Conservation (phyloP, 1,139 yeast species). For the Protomyces inundatus region DNA sequence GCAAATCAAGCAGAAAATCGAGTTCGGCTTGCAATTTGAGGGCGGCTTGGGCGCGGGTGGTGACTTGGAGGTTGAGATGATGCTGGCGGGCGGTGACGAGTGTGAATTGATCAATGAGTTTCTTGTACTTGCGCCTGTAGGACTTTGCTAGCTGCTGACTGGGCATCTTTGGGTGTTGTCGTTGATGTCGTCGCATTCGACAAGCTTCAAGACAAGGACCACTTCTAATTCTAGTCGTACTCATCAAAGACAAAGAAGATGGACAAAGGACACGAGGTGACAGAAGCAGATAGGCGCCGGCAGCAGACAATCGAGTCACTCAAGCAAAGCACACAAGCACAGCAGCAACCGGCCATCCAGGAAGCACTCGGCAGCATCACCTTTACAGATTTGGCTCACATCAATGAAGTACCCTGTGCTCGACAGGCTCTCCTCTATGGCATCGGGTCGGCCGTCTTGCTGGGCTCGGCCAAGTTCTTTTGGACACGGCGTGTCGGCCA, state of each 20-base stretch:
- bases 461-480: constrained; percentile 18
- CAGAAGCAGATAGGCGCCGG: constrained; percentile 20
- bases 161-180: not conserved
- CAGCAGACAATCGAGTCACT: constrained; percentile 10
- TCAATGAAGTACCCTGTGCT: constrained; percentile 23
- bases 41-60: constrained; percentile 4
- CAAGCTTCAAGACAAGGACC: not conserved
- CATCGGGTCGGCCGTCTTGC: not conserved
- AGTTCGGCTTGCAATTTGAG: constrained; percentile 13
- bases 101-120: constrained; percentile 9
- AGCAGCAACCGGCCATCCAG: constrained; percentile 3
- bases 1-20: constrained; percentile 14
- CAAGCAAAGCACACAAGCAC: not conserved
- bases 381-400: constrained; percentile 6
- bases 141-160: constrained; percentile 9
- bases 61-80: constrained; percentile 3
- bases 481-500: constrained; percentile 7
- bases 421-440: constrained; percentile 17
- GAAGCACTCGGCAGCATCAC: constrained; percentile 16
- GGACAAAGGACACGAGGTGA: constrained; percentile 24
- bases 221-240: too few relatives aligned
- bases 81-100: not conserved
- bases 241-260: not conserved
- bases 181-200: not conserved
- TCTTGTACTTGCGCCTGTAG: constrained; percentile 23